A percentile compares a stretch with the other conserved stretches of the same genome.
phyloP scores from a whole-genome alignment of 2,329 filamentous ascomycete species.

The Myriosclerotinia curreyana region DNA sequence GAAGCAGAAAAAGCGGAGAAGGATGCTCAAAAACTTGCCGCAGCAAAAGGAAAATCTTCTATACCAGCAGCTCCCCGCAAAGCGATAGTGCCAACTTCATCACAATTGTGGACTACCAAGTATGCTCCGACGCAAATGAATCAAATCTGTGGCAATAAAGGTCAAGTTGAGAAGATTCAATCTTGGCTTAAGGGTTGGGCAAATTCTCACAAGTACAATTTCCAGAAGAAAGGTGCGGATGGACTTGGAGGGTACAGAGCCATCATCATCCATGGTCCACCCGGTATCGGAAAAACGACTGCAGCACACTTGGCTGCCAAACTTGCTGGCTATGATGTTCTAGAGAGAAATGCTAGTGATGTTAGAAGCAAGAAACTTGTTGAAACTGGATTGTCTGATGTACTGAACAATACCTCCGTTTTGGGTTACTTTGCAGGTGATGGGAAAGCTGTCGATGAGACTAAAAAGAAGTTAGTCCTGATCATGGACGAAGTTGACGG shows the following conservation, averaged over 20 bases:
- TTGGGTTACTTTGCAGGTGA: slow-evolving; percentile 86
- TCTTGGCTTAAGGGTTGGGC: slow-evolving; percentile 82
- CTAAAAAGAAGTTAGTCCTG: slow-evolving; percentile 89
- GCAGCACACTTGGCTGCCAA: slow-evolving; percentile 92
- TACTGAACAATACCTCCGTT: slow-evolving; percentile 90
- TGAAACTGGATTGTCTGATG: slow-evolving; percentile 80
- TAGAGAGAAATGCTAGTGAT: slow-evolving; percentile 96
- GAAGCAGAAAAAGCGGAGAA: slow-evolving; percentile 52
- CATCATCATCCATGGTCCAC: slow-evolving; percentile 93
- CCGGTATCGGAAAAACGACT: slow-evolving; percentile 96
- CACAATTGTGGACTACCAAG: slow-evolving; percentile 87
- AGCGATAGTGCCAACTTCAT: slow-evolving; percentile 45
- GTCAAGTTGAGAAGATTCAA: slow-evolving; percentile 83
- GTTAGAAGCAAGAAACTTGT: slow-evolving; percentile 94
- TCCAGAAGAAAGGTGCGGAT: slow-evolving; percentile 79
- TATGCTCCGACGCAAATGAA: slow-evolving; percentile 82
- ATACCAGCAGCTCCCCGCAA: slow-evolving; percentile 43
- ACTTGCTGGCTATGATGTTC: slow-evolving; percentile 85
- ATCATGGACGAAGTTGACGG: slow-evolving; percentile 99
- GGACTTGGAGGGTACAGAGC: slow-evolving; percentile 80
- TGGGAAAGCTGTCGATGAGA: slow-evolving; percentile 71
- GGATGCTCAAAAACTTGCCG: slow-evolving; percentile 37
- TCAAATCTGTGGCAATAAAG: slow-evolving; percentile 96
- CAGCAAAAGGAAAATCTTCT: slow-evolving; percentile 39
- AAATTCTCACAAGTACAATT: slow-evolving; percentile 73